Percentiles rank a stretch among this genome's conserved stretches.
These are phyloP conservation scores for Aspergillus neotritici DNA, from an alignment of 2,329 filamentous ascomycete genomes.

Conservation along the genomic window DNA sequence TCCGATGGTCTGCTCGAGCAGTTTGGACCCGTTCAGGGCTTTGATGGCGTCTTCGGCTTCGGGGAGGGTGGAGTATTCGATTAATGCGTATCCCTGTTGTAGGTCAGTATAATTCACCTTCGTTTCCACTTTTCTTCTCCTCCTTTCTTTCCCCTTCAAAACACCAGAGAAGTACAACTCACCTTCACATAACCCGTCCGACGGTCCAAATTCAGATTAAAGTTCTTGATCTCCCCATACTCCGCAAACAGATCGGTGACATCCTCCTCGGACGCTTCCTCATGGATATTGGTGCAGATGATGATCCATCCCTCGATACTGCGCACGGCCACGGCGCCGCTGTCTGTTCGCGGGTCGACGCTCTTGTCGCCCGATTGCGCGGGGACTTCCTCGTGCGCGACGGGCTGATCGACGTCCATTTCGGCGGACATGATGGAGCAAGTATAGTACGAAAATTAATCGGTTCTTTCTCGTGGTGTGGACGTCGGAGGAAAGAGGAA, in stretches of 20 bases:
- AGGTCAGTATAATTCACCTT: slow-evolving; percentile 11
- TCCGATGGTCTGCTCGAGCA: slow-evolving; percentile 60
- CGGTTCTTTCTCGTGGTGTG: neutral
- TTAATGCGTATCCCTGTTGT: slow-evolving; percentile 58
- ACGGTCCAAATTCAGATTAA: slow-evolving; percentile 61
- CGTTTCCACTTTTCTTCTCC: too few relatives aligned
- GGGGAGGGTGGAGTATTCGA: slow-evolving; percentile 59
- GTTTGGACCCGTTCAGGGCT: slow-evolving; percentile 54
- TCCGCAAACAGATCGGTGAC: slow-evolving; percentile 61
- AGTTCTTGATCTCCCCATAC: slow-evolving; percentile 62
- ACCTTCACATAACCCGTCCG: slow-evolving; percentile 65
- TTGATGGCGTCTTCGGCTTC: slow-evolving; percentile 61
- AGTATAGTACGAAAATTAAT: neutral
- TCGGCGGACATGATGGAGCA: slow-evolving; percentile 35
- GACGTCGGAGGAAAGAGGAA: neutral
- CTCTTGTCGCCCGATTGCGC: slow-evolving; percentile 26
- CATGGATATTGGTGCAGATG: slow-evolving; percentile 63
- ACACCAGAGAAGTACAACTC: slow-evolving; percentile 12
- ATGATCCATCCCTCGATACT: slow-evolving; percentile 66
- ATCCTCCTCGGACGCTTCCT: slow-evolving; percentile 63
- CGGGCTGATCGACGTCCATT: slow-evolving; percentile 43
- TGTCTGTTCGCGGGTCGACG: slow-evolving; percentile 40
- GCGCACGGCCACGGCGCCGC: slow-evolving; percentile 53
- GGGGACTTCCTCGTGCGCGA: slow-evolving; percentile 28
- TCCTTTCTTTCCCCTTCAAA: too few relatives aligned